These are phyloP conservation scores for Penicillium maclennaniae DNA, from an alignment of 495 filamentous ascomycete genomes.

Conservation along the genomic window DNA sequence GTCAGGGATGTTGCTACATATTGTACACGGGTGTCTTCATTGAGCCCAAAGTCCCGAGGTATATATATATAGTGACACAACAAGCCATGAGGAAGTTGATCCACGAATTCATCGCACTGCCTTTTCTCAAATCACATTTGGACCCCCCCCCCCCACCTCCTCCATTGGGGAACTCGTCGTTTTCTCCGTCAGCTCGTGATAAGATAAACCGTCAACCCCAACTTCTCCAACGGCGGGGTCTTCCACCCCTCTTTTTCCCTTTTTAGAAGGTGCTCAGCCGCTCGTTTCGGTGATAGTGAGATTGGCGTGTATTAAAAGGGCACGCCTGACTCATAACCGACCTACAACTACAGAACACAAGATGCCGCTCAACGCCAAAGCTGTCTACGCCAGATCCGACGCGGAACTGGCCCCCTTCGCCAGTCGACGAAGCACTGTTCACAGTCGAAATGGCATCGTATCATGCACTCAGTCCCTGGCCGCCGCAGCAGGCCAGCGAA, in stretches of 20 bases:
- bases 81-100: too few species aligned
- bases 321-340: neutral
- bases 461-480: conserved; percentile 89
- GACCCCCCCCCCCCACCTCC: neutral
- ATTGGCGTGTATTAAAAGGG: neutral
- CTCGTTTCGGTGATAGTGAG: neutral
- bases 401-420: conserved; percentile 64
- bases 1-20: too few species aligned
- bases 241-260: neutral
- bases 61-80: too few species aligned
- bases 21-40: too few species aligned
- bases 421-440: conserved; percentile 84
- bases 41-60: too few species aligned
- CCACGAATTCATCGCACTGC: neutral
- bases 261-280: conserved; percentile 1
- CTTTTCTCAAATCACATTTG: neutral
- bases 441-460: conserved; percentile 90
- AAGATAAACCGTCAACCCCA: conserved; percentile 3
- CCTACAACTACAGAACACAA: neutral
- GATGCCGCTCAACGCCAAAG: conserved; percentile 57
- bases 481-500: conserved; percentile 77
- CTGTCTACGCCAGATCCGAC: conserved; percentile 60
- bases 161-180: neutral
- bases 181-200: neutral
- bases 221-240: conserved; percentile 1